phyloP scores from a whole-genome alignment of 2,329 filamentous ascomycete species.

The Neofusicoccum sp. region DNA sequence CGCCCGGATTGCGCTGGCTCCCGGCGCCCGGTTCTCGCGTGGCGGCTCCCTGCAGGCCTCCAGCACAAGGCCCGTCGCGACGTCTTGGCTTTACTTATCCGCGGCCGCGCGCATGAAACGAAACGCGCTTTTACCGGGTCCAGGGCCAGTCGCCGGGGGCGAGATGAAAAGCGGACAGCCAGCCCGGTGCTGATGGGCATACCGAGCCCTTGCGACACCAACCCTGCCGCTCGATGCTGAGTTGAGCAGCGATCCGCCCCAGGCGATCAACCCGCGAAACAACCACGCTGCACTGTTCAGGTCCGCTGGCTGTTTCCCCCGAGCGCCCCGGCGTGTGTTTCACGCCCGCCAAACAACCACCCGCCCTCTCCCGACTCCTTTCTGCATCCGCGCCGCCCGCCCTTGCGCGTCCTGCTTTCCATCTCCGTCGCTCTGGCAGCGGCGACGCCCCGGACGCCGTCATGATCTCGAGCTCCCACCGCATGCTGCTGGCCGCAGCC shows the following conservation, averaged over 20 bases:
- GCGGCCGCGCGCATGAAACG: no score
- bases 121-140: background rate
- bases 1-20: no score
- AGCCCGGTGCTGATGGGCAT: constrained; percentile 1
- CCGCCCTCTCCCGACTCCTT: background rate
- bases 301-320: constrained; percentile 10
- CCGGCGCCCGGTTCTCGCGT: no score
- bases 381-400: background rate
- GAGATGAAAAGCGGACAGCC: constrained; percentile 4
- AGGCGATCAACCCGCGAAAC: constrained; percentile 15
- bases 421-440: constrained; percentile 11
- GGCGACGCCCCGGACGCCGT: background rate
- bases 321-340: constrained; percentile 8
- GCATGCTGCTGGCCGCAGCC: constrained; percentile 9
- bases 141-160: background rate
- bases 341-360: background rate
- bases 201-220: constrained; percentile 12
- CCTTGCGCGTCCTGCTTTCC: background rate
- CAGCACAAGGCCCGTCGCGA: no score
- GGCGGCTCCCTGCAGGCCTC: no score
- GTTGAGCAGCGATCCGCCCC: constrained; percentile 15
- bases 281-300: constrained; percentile 7
- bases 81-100: no score
- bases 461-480: constrained; percentile 14
- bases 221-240: constrained; percentile 1